phyloP scores from a whole-genome alignment of 805 yeast species.

The Kazachstania taianensis region DNA sequence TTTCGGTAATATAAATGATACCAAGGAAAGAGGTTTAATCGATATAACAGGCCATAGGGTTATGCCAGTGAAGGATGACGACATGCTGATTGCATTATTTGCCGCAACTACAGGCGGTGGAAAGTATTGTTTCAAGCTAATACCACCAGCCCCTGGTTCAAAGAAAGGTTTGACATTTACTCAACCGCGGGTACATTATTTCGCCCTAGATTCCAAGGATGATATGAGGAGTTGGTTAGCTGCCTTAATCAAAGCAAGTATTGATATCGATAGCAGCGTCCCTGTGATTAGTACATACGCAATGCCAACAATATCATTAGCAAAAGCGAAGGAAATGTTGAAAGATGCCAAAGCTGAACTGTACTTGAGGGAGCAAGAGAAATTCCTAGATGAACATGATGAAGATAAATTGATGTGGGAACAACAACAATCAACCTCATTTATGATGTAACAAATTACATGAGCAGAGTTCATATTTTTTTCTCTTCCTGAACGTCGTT shows the following conservation, averaged over 20 bases:
- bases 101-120: slow-evolving; percentile 93
- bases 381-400: slow-evolving; percentile 21
- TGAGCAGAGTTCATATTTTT: too few relatives aligned
- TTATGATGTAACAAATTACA: too few relatives aligned
- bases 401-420: slow-evolving; percentile 27
- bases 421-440: slow-evolving; percentile 20
- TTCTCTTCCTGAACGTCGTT: too few relatives aligned
- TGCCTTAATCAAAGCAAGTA: slow-evolving; percentile 89
- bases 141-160: slow-evolving; percentile 97
- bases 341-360: slow-evolving; percentile 73
- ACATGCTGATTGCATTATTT: slow-evolving; percentile 71
- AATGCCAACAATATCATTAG: slow-evolving; percentile 83
- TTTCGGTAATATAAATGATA: slow-evolving; percentile 66
- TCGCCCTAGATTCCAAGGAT: slow-evolving; percentile 84
- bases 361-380: slow-evolving; percentile 39
- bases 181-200: slow-evolving; percentile 89
- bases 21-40: slow-evolving; percentile 79
- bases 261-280: slow-evolving; percentile 83
- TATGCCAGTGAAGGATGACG: slow-evolving; percentile 72
- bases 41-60: slow-evolving; percentile 94
- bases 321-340: slow-evolving; percentile 76
- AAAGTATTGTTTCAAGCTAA: slow-evolving; percentile 76
- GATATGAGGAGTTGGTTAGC: slow-evolving; percentile 94
- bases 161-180: slow-evolving; percentile 92
- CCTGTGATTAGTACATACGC: slow-evolving; percentile 91